Base-by-base conservation (phyloP, 2,329 filamentous ascomycete genomes). In the Pyrenochaeta sp. region DNA sequence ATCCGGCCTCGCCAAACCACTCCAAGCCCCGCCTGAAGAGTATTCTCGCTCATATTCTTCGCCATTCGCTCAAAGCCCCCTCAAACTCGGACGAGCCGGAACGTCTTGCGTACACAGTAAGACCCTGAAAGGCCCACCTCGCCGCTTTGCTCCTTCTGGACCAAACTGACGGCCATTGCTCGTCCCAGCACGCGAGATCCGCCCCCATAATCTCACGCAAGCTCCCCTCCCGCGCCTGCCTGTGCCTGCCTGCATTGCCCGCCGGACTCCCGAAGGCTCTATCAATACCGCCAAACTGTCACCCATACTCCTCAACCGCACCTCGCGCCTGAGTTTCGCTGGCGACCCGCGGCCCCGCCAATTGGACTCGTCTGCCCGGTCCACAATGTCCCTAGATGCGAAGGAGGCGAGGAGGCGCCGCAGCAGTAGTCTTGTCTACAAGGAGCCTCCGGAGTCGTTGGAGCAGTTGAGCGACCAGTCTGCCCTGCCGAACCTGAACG, bases 391-490 rank as follows among this genome's bases (percentile, higher is more conserved):
- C 1, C 66, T 77, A 39, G 69, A 75, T 50, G 70, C 77, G 88
- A 90, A 79, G 65, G 70, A 85, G 67, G 90, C 88, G 68, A 87
- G 94, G 80, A 88, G 94, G 85, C 90, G 95, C 84, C 90, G 95
- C 81, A 98, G 95, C 80, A 97, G 94, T 84, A 98, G 94, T 82
- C 89, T 99, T 81, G 93, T 99, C 81, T 98, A 98, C 81, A 93
- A 96, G 76, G 95, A 99, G 80, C 95, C 95, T 54, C 89, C 90
- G 60, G 95, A 99, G 85, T 96, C 94, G 55, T 88, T 97, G 75
- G 95, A 99, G 84, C 95, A 97, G 81, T 92, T 96, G 80, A 97
- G 91, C 76, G 95, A 99, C 80, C 95, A 98, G 84, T 91, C 93
- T 56, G 91, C 92, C 37, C 84, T 97, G 70, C 95, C 95, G 51